phyloP scores from a whole-genome alignment of 768 basidiomycete species.

The Lentinus brumalis region DNA sequence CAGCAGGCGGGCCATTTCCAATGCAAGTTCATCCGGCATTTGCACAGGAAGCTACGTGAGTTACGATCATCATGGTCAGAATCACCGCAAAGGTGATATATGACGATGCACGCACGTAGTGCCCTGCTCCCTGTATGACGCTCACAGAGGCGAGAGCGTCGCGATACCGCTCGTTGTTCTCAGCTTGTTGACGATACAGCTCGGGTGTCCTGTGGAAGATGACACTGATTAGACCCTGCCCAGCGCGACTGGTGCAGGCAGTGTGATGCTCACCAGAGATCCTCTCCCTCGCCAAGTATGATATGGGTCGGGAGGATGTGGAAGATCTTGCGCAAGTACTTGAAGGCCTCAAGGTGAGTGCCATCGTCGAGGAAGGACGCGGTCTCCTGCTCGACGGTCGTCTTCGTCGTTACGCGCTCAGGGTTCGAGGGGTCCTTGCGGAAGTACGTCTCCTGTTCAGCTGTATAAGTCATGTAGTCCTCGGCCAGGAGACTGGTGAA shows the following conservation, averaged over 20 bases:
- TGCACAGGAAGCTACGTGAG: neutral
- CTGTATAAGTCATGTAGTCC: no score
- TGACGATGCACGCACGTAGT: neutral
- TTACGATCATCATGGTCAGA: neutral
- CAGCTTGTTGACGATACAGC: neutral
- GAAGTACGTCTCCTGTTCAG: constrained; percentile 5
- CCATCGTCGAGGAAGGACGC: constrained; percentile 24
- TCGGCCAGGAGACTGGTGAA: neutral
- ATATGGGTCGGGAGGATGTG: constrained; percentile 1
- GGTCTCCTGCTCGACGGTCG: constrained; percentile 26
- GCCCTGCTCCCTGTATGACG: neutral
- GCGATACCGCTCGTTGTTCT: neutral
- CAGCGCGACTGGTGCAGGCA: no score
- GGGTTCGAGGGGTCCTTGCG: constrained; percentile 11
- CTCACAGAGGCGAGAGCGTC: neutral
- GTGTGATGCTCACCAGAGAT: neutral
- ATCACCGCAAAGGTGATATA: neutral
- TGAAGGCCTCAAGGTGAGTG: constrained; percentile 9
- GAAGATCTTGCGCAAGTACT: neutral
- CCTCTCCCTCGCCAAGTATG: neutral
- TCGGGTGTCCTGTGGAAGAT: neutral
- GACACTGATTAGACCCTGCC: no score
- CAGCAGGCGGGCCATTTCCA: neutral
- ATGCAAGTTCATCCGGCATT: neutral
- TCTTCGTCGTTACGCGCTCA: constrained; percentile 24